Evolutionary conservation across 2,329 filamentous ascomycete genomes (phyloP).

Genomic region (Fusarium sp.): DNA sequence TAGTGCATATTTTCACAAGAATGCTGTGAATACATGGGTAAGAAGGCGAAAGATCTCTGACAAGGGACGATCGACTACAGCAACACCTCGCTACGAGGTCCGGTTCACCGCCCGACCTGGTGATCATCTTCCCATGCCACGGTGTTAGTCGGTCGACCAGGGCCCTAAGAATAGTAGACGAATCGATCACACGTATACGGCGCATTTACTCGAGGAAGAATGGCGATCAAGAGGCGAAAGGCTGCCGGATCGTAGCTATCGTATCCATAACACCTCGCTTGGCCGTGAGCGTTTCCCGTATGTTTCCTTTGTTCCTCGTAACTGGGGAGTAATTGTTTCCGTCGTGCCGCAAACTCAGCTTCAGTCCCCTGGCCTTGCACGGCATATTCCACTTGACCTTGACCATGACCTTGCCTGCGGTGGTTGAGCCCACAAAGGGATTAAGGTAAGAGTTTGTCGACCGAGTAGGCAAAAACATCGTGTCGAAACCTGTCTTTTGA

Average conservation of each 20-base stretch:
- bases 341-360: constrained; percentile 30
- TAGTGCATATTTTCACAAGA: constrained; percentile 29
- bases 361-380: constrained; percentile 25
- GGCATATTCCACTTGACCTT: constrained; percentile 22
- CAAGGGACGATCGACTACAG: constrained; percentile 39
- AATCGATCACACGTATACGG: constrained; percentile 18
- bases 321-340: constrained; percentile 42
- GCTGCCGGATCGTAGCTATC: constrained; percentile 24
- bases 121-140: constrained; percentile 29
- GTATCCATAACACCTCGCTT: constrained; percentile 15
- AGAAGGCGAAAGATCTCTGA: constrained; percentile 32
- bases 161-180: constrained; percentile 40
- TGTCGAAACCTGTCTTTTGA: constrained; percentile 27
- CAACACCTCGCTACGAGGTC: constrained; percentile 31
- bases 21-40: constrained; percentile 18
- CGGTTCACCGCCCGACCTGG: constrained; percentile 36
- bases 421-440: constrained; percentile 20
- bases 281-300: constrained; percentile 37
- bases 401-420: constrained; percentile 12
- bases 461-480: constrained; percentile 30
- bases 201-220: constrained; percentile 10
- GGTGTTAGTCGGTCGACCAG: constrained; percentile 29
- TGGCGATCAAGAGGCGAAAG: constrained; percentile 24
- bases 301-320: constrained; percentile 32
- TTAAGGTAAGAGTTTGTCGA: constrained; percentile 14